These are phyloP conservation scores for Fusarium sp. DNA, from an alignment of 2,329 filamentous ascomycete genomes.

Conservation along the genomic window DNA sequence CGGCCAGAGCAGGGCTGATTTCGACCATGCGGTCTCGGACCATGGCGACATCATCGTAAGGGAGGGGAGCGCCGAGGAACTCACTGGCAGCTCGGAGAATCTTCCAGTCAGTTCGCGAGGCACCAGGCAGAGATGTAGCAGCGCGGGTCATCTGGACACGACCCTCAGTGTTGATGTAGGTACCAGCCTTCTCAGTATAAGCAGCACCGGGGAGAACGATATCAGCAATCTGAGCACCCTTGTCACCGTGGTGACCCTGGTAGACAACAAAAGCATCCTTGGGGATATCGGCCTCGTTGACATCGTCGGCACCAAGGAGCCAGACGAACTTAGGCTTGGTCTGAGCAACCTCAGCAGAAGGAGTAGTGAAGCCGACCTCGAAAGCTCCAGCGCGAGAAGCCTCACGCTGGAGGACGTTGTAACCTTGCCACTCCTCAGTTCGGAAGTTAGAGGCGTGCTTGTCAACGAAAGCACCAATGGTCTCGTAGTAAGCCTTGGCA, in stretches of 20 bases:
- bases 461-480: constrained; percentile 88
- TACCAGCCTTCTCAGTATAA: constrained; percentile 96
- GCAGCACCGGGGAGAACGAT: constrained; percentile 93
- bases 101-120: constrained; percentile 97
- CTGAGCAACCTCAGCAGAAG: constrained; percentile 82
- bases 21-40: constrained; percentile 94
- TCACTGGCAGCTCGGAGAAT: constrained; percentile 94
- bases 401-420: constrained; percentile 94
- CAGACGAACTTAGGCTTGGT: constrained; percentile 95
- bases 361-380: constrained; percentile 93
- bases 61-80: constrained; percentile 86
- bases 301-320: constrained; percentile 95
- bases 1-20: constrained; percentile 88
- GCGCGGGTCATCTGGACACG: constrained; percentile 93
- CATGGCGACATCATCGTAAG: constrained; percentile 91
- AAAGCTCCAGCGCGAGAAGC: constrained; percentile 94
- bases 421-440: constrained; percentile 94
- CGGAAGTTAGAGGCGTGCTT: constrained; percentile 91
- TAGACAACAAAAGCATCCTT: constrained; percentile 98
- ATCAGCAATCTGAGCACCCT: constrained; percentile 91
- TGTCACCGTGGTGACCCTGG: constrained; percentile 97
- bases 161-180: constrained; percentile 98
- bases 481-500: constrained; percentile 93
- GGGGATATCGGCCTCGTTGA: constrained; percentile 85
- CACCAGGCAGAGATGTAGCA: constrained; percentile 88